Conservation (phyloP, 2,329 filamentous ascomycete genomes). For the Penicillium janthinellum region DNA sequence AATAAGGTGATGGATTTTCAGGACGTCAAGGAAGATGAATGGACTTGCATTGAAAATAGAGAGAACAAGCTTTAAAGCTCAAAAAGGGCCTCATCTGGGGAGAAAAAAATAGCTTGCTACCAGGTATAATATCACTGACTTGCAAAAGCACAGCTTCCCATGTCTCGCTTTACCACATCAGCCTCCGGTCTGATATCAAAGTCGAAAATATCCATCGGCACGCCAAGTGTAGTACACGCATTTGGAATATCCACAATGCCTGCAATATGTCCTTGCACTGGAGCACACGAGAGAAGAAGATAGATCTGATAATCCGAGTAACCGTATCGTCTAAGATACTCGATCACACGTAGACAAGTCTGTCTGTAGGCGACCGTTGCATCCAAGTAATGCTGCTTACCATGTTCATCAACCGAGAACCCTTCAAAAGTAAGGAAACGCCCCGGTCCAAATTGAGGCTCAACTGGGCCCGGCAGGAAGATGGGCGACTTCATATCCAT, state of each 20-base stretch:
- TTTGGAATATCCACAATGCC: slow-evolving; percentile 92
- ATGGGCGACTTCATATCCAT: slow-evolving; percentile 80
- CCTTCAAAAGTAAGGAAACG: slow-evolving; percentile 85
- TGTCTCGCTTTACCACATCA: slow-evolving; percentile 62
- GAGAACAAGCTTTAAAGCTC: neutral
- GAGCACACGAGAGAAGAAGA: slow-evolving; percentile 79
- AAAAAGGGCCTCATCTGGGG: neutral
- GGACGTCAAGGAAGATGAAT: slow-evolving; percentile 36
- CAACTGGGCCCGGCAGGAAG: slow-evolving; percentile 82
- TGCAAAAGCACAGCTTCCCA: slow-evolving; percentile 71
- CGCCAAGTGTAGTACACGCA: slow-evolving; percentile 81
- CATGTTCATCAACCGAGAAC: slow-evolving; percentile 83
- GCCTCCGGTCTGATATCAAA: slow-evolving; percentile 79
- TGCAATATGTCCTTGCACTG: slow-evolving; percentile 83
- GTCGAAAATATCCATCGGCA: slow-evolving; percentile 93
- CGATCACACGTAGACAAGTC: slow-evolving; percentile 74
- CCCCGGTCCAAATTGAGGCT: slow-evolving; percentile 83
- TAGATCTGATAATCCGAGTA: slow-evolving; percentile 79
- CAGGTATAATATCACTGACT: slow-evolving; percentile 31
- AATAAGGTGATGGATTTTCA: slow-evolving; percentile 54
- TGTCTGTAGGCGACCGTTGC: slow-evolving; percentile 84
- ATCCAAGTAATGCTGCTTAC: slow-evolving; percentile 88
- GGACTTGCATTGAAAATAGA: slow-evolving; percentile 37
- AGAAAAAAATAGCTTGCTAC: neutral
- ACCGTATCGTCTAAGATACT: slow-evolving; percentile 74